These are phyloP conservation scores for Hemileia vastatrix DNA, from an alignment of 1,284 basidiomycete genomes.

Conservation along the genomic window DNA sequence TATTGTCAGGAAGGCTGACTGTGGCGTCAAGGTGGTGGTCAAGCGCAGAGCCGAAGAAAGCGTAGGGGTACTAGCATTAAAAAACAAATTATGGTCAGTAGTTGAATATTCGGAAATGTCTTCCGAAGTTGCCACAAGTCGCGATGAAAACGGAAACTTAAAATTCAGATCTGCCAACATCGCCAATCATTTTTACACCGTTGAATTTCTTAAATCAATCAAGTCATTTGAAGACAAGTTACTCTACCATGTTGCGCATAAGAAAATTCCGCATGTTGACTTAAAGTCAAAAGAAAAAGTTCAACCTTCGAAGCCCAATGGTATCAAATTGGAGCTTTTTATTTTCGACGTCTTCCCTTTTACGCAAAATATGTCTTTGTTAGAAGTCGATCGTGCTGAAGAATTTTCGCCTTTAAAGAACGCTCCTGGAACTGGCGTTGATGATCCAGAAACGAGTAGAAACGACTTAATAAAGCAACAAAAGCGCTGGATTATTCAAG, in stretches of 20 bases:
- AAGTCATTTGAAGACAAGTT: constrained; percentile 77
- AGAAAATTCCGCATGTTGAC: constrained; percentile 86
- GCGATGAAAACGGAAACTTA: constrained; percentile 61
- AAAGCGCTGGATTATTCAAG: constrained; percentile 65
- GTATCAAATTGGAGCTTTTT: constrained; percentile 98
- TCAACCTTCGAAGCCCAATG: constrained; percentile 84
- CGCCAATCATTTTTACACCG: constrained; percentile 96
- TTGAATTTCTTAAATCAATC: constrained; percentile 67
- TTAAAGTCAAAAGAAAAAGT: constrained; percentile 55
- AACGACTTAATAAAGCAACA: constrained; percentile 86
- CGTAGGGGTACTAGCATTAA: constrained; percentile 84
- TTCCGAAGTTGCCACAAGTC: constrained; percentile 65
- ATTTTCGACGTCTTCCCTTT: constrained; percentile 99
- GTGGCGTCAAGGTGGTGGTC: constrained; percentile 91
- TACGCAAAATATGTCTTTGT: constrained; percentile 68
- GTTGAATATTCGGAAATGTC: constrained; percentile 98
- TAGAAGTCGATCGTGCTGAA: constrained; percentile 77
- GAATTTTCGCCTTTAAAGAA: constrained; percentile 98
- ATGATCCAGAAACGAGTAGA: constrained; percentile 81
- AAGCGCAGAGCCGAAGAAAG: constrained; percentile 78
- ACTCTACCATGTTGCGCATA: constrained; percentile 93
- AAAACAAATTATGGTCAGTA: constrained; percentile 73
- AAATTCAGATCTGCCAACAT: constrained; percentile 93
- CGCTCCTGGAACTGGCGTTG: constrained; percentile 84
- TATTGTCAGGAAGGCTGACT: constrained; percentile 71